Evolutionary conservation across 345 rosid genomes (phyloP).

Genomic region (Eucalyptus tenuipes): DNA sequence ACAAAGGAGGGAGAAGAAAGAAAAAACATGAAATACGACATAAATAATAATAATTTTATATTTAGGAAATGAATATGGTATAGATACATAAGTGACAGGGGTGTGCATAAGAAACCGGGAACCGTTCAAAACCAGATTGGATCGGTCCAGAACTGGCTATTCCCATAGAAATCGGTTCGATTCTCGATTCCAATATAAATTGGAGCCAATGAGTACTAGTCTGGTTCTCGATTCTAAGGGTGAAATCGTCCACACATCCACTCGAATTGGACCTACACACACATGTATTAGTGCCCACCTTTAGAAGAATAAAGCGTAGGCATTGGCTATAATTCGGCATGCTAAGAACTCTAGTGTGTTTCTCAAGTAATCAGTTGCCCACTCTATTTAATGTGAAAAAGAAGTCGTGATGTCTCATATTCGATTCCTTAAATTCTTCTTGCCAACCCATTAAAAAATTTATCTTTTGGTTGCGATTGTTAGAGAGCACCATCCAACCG

Average conservation of each 20-base stretch:
- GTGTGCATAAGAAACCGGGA: rapidly evolving
- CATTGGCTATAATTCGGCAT: rapidly evolving
- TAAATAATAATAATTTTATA: no score
- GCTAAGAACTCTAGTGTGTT: no score
- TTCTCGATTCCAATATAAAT: no score
- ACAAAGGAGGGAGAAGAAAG: neutral
- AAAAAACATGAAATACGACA: no score
- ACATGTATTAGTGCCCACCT: rapidly evolving
- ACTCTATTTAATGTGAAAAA: no score
- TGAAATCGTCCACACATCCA: no score
- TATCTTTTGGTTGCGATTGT: no score
- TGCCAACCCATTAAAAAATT: no score
- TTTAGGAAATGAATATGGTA: neutral
- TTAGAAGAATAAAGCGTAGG: no score
- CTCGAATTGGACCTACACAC: rapidly evolving
- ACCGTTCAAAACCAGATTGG: rapidly evolving
- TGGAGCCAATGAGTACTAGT: rapidly evolving
- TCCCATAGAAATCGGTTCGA: rapidly evolving
- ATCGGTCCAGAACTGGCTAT: rapidly evolving
- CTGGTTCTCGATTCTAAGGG: rapidly evolving
- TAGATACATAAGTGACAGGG: rapidly evolving
- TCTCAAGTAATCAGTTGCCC: no score
- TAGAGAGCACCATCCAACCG: no score
- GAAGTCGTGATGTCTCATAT: no score
- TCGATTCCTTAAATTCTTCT: rapidly evolving